Evolutionary conservation across 495 filamentous ascomycete species (phyloP).

Genomic region (Hypoxylon intermedium): DNA sequence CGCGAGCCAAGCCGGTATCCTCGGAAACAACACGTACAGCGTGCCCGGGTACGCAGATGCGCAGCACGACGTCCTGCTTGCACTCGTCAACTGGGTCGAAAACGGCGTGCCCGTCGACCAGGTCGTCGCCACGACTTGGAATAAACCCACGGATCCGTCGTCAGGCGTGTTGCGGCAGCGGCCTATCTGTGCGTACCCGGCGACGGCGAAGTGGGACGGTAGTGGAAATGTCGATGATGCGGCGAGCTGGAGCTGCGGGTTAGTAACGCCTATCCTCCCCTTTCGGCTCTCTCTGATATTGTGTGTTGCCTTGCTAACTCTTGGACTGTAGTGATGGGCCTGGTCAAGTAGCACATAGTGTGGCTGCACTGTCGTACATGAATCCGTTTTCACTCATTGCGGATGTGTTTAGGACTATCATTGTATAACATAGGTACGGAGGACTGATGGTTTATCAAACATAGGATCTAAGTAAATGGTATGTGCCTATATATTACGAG

Average conservation of each 20-base stretch:
- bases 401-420: slow-evolving; percentile 13
- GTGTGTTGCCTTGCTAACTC: slow-evolving; percentile 3
- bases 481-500: too few species aligned
- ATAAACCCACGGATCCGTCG: slow-evolving; percentile 34
- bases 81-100: slow-evolving; percentile 59
- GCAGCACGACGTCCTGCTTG: slow-evolving; percentile 53
- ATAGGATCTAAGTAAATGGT: too few species aligned
- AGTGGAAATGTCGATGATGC: slow-evolving; percentile 32
- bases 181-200: slow-evolving; percentile 50
- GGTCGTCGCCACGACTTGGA: slow-evolving; percentile 51
- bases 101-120: slow-evolving; percentile 41
- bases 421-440: slow-evolving; percentile 2
- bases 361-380: slow-evolving; percentile 14
- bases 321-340: not conserved
- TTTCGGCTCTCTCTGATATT: not conserved
- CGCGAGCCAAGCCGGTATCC: slow-evolving; percentile 32
- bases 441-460: too few species aligned
- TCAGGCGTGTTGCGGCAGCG: slow-evolving; percentile 46
- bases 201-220: slow-evolving; percentile 38
- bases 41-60: slow-evolving; percentile 54
- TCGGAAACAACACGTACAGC: slow-evolving; percentile 40
- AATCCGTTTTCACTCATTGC: slow-evolving; percentile 29
- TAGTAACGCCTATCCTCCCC: slow-evolving; percentile 7
- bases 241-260: slow-evolving; percentile 42
- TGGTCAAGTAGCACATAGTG: slow-evolving; percentile 1